Evolutionary conservation across 2,329 filamentous ascomycete species (phyloP), one percentile per base, ranked within the genome.

Genomic region (Xylaria sp.): DNA sequence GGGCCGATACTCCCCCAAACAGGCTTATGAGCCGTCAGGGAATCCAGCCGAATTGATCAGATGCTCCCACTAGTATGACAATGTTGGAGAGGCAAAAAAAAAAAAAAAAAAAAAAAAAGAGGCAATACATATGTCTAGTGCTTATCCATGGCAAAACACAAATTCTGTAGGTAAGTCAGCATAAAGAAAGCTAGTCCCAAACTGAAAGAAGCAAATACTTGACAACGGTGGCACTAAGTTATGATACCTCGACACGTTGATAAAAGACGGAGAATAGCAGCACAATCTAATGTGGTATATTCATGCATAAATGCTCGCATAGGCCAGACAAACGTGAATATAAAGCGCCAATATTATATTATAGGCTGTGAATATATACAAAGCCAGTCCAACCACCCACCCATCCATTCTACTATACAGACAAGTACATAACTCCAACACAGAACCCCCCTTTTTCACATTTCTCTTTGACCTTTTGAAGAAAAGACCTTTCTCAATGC

Each of bases 101-200:
- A 51, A 51, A 51, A 36, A 5, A 33, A 33, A 33, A 4, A 20
- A 20, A 11, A 33, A 33, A 33, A 20, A 36, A 13, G 11, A 36
- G n/a, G 29, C 17, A 33, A 36, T 22, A 22, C 17, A 20, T 3
- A 20, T 36, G 4, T 13, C 49, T 53, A 36, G 31, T 10, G 49
- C 49, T 53, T 53, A 53, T 33, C 29, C 6, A n/a, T 53, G 29
- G 49, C 49, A 13, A 53, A 53, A 36, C n/a, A 53, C 49, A 53
- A 53, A 53, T 53, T 29, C 33, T 49, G 45, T 49, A 49, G 13
- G 29, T 25, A 49, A 22, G 13, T 49, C 11, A 29, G 36, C 36
- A 11, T 38, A 27, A 4, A 49, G 10, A 17, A 11, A 49, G 22
- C 22, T 1, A 27, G 22, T 5, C 15, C 17, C 4, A 17, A n/a